These are phyloP conservation scores for Pharus latifolius DNA, from an alignment of 176 grass and related monocot genomes.

Conservation along the genomic window DNA sequence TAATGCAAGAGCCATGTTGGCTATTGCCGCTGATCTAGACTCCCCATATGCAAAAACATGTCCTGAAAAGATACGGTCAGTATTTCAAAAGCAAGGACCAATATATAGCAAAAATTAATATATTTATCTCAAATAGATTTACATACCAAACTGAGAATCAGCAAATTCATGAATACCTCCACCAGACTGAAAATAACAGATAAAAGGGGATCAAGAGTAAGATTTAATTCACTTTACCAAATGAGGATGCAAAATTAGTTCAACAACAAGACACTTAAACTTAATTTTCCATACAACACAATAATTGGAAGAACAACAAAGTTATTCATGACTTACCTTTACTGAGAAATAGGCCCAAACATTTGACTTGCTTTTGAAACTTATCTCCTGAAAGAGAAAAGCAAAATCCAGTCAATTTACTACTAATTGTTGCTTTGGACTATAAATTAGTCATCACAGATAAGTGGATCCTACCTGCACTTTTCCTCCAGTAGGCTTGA, in stretches of 20 bases:
- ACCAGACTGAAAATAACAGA: slow-evolving; percentile 63
- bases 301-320: background rate
- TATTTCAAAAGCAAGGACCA: background rate
- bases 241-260: background rate
- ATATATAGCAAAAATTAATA: background rate
- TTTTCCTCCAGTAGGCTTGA: slow-evolving; percentile 95
- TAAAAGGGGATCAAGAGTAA: background rate
- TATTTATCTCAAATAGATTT: background rate
- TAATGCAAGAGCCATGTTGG: slow-evolving; percentile 87
- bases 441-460: slow-evolving; percentile 7
- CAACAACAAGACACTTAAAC: background rate
- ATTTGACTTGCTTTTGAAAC: slow-evolving; percentile 97
- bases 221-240: background rate
- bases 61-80: slow-evolving; percentile 29
- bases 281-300: background rate
- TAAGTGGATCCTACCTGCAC: slow-evolving; percentile 53
- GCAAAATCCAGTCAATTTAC: background rate
- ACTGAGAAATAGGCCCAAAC: slow-evolving; percentile 97
- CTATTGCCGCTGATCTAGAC: slow-evolving; percentile 79
- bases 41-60: slow-evolving; percentile 97
- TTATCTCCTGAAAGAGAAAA: slow-evolving; percentile 69
- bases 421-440: background rate
- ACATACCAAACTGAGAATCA: slow-evolving; percentile 98
- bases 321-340: slow-evolving; percentile 55
- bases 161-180: slow-evolving; percentile 99